Base-by-base conservation (phyloP, 768 basidiomycete species). In the Leccinum incarnatum region DNA sequence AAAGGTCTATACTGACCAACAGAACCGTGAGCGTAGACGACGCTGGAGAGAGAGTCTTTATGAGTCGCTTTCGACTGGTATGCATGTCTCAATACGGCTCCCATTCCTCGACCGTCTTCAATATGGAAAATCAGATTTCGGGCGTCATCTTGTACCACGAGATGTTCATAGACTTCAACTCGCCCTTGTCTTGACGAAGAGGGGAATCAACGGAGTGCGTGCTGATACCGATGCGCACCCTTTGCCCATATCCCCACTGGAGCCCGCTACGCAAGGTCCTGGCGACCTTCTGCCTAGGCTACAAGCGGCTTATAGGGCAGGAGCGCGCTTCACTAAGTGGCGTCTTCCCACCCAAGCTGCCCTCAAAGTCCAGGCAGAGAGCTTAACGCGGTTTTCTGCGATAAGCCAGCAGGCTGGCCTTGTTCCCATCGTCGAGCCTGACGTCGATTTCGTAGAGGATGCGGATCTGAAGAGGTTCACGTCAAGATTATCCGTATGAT, bases 361-460 rank as follows among this genome's bases (percentile, higher is more conserved):
- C 21, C 66, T 83, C 12, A 78, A 81, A 57, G 73, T 69, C 15
- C 79, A 80, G 57, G 81, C 78, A 25, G 79, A 80, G 64, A 79
- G 74, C 34, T 66, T 82, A 17, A 78, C 79, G 3, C 75, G 77
- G 52, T 83, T 77, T 65, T 78, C 82, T 46, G 76, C 78, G 1
- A 76, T 81, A 57, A 82, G 78, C 64, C 80, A 82, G 62, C 74
- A 81, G 66, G 80, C 79, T 1, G 78, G 79, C 29, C 63, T 83
- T 21, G 79, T 82, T n/a, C 80, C 81, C 4, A 79, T 83, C 55
- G 76, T 82, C 7, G 81, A 82, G 62, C 81, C 79, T 12, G 81
- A 83, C 62, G 77, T 82, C 19, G 78, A 82, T 63, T 81, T 82
- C 60, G 71, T 74, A 25, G 80, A 72, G 32, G 80, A 82, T 46